Conservation (phyloP, 202 grass and related monocot species). For the Elaeis oleifera region DNA sequence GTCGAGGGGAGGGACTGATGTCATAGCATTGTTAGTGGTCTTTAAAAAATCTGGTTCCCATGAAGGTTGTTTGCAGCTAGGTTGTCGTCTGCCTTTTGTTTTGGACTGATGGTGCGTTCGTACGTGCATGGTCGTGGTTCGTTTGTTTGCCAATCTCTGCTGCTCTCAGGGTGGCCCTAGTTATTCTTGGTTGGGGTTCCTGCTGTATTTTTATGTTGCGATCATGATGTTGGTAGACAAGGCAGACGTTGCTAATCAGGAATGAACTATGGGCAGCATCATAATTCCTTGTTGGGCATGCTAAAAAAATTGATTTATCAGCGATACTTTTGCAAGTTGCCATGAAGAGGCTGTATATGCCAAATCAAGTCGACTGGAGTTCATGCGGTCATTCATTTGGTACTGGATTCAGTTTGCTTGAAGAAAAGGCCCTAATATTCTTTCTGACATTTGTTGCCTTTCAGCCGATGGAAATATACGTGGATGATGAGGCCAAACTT, state of each 20-base stretch:
- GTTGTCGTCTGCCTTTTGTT: too few species aligned
- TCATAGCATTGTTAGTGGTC: too few species aligned
- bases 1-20: too few species aligned
- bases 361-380: constrained; percentile 17
- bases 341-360: constrained; percentile 14
- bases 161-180: constrained; percentile 1
- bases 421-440: constrained; percentile 48
- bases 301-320: not conserved
- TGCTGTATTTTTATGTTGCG: constrained; percentile 5
- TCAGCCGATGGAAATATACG: constrained; percentile 99
- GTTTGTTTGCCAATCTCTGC: too few species aligned
- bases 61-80: too few species aligned
- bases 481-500: constrained; percentile 95
- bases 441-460: constrained; percentile 86
- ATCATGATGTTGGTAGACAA: constrained; percentile 2
- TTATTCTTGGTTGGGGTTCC: constrained; percentile 1
- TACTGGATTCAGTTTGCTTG: constrained; percentile 34
- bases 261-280: constrained; percentile 24
- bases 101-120: too few species aligned
- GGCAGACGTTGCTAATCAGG: constrained; percentile 15
- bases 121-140: too few species aligned
- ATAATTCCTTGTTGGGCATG: constrained; percentile 11
- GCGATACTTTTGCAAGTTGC: constrained; percentile 12
- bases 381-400: constrained; percentile 30
- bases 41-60: too few species aligned